Evolutionary conservation across 441 rosid species (phyloP).

Genomic region (Arabidopsis hybrid): DNA sequence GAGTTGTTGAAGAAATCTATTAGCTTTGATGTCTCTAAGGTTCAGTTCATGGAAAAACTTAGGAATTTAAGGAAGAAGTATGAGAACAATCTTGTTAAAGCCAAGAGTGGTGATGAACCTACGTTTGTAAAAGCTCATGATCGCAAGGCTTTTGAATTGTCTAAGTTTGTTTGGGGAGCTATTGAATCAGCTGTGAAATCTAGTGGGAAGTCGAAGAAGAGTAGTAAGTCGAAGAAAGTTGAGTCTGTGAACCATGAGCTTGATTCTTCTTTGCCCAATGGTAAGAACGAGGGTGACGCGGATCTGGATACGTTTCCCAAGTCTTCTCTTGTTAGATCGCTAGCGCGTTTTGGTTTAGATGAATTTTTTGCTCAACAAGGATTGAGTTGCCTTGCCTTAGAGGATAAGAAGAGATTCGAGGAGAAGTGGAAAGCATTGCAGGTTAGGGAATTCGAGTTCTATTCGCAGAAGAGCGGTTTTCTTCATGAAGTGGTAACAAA

Average conservation of each 20-base stretch:
- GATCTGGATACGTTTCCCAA: conserved; percentile 14
- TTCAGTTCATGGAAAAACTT: conserved; percentile 56
- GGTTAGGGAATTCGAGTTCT: conserved; percentile 33
- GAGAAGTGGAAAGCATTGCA: conserved; percentile 47
- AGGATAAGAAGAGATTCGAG: conserved; percentile 41
- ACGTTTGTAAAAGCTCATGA: conserved; percentile 53
- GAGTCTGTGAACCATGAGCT: conserved; percentile 30
- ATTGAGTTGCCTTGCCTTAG: conserved; percentile 28
- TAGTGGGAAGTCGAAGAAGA: conserved; percentile 40
- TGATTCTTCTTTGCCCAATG: not conserved
- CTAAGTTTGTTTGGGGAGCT: conserved; percentile 54
- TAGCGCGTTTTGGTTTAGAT: conserved; percentile 39
- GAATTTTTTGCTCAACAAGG: conserved; percentile 38
- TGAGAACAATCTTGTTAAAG: conserved; percentile 42
- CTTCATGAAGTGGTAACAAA: conserved; percentile 35
- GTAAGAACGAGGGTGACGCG: not conserved
- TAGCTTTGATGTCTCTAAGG: conserved; percentile 47
- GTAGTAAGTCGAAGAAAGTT: conserved; percentile 16
- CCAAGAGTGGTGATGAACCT: conserved; percentile 44
- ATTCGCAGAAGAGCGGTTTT: conserved; percentile 37
- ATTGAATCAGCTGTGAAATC: conserved; percentile 36
- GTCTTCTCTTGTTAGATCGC: conserved; percentile 22
- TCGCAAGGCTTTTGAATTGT: conserved; percentile 44
- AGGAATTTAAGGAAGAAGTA: conserved; percentile 55
- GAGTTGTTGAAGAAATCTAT: conserved; percentile 50